Evolutionary conservation across 2,329 filamentous ascomycete genomes (phyloP).

Genomic region (Pseudogymnoascus sp.): DNA sequence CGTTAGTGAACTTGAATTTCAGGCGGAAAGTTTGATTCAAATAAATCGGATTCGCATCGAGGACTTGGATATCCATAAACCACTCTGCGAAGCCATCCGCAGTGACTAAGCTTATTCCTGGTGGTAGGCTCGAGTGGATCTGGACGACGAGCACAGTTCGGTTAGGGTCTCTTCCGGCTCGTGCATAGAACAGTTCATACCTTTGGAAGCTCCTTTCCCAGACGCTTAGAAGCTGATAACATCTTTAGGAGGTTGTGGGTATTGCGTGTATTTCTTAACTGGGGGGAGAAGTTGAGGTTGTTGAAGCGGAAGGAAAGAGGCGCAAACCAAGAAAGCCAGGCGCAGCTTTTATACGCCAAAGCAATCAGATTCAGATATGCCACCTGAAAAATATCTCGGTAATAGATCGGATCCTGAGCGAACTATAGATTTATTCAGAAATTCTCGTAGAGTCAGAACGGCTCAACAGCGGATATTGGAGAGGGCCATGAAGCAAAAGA

Average conservation of each 20-base stretch:
- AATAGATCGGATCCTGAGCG: neutral
- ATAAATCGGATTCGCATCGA: conserved; percentile 88
- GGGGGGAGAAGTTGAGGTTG: neutral
- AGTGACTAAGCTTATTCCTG: conserved; percentile 70
- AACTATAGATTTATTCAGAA: neutral
- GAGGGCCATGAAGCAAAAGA: neutral
- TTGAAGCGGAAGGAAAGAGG: neutral
- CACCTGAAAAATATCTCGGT: neutral
- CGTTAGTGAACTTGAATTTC: conserved; percentile 75
- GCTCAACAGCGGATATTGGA: neutral
- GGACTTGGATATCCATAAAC: conserved; percentile 83
- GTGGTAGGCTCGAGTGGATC: conserved; percentile 37
- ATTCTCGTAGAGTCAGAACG: neutral
- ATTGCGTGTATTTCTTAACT: neutral
- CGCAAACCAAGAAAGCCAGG: conserved; percentile 8
- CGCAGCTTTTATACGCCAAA: conserved; percentile 5
- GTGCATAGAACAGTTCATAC: conserved; percentile 29
- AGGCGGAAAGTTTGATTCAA: conserved; percentile 70
- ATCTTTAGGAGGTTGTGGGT: neutral
- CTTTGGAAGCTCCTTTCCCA: conserved; percentile 54
- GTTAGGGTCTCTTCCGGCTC: neutral
- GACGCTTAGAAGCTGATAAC: conserved; percentile 46
- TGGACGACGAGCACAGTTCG: conserved; percentile 12
- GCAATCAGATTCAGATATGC: neutral
- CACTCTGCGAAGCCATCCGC: conserved; percentile 83